Evolutionary conservation across 2,329 filamentous ascomycete species (phyloP).

Genomic region (Huntiella omanensis): DNA sequence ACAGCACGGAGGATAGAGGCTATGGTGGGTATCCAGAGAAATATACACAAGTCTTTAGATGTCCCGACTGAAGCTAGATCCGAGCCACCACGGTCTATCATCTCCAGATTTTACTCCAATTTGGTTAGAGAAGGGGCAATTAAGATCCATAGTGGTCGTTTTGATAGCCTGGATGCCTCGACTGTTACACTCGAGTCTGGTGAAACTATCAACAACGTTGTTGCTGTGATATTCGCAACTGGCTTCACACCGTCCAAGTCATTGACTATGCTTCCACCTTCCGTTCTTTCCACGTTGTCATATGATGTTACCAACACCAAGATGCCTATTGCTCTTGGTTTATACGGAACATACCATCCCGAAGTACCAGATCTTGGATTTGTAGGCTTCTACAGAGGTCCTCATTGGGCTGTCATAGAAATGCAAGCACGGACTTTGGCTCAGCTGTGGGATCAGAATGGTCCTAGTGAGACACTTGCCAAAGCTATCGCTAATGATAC

Average conservation of each 20-base stretch:
- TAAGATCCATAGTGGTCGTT: conserved; percentile 28
- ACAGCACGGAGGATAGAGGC: conserved; percentile 27
- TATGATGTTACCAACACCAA: conserved; percentile 34
- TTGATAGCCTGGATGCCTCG: conserved; percentile 19
- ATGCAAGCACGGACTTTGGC: conserved; percentile 60
- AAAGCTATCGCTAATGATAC: conserved; percentile 20
- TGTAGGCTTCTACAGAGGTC: conserved; percentile 67
- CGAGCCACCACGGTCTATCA: conserved; percentile 45
- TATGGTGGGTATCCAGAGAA: conserved; percentile 22
- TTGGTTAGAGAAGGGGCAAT: conserved; percentile 52
- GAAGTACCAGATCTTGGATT: conserved; percentile 50
- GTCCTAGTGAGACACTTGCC: conserved; percentile 1
- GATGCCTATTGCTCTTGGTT: conserved; percentile 47
- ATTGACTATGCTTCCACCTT: conserved; percentile 41
- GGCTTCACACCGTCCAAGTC: conserved; percentile 50
- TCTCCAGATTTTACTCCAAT: conserved; percentile 54
- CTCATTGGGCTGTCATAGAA: conserved; percentile 76
- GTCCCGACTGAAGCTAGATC: conserved; percentile 23
- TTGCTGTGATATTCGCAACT: conserved; percentile 54
- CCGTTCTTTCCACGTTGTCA: conserved; percentile 36
- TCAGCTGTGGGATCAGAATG: conserved; percentile 32
- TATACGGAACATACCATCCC: conserved; percentile 44
- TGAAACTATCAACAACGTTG: conserved; percentile 32
- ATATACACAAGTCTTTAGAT: conserved; percentile 23
- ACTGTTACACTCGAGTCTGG: conserved; percentile 18